phyloP scores from a whole-genome alignment of 2,329 filamentous ascomycete species.

The Aquanectria penicillioides region DNA sequence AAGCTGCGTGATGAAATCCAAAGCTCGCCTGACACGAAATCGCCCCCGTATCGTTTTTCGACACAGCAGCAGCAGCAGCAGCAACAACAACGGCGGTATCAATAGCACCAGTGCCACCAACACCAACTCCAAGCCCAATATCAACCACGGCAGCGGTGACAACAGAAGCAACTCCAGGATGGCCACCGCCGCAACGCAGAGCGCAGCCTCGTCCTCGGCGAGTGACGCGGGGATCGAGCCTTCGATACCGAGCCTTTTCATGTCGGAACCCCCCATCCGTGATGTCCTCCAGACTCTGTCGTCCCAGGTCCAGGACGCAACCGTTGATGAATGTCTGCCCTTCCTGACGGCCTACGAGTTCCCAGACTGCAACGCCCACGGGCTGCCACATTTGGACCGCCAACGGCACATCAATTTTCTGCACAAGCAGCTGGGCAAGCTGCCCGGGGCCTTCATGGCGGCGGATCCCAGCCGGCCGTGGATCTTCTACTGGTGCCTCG shows the following conservation, averaged over 20 bases:
- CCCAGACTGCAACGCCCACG: conserved; percentile 71
- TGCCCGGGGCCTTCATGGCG: conserved; percentile 76
- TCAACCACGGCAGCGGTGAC: conserved; percentile 12
- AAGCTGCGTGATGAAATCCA: conserved; percentile 44
- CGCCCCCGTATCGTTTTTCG: conserved; percentile 48
- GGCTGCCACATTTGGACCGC: conserved; percentile 79
- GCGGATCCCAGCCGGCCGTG: conserved; percentile 92
- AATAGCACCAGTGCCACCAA: conserved; percentile 17
- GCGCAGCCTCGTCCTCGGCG: conserved; percentile 4
- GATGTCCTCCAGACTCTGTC: conserved; percentile 76
- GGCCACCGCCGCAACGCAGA: conserved; percentile 26
- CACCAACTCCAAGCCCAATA: conserved; percentile 21
- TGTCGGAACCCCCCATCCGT: conserved; percentile 66
- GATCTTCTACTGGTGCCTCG: conserved; percentile 93
- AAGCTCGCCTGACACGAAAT: conserved; percentile 39
- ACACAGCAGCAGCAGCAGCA: conserved; percentile 32
- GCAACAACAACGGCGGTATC: conserved; percentile 22
- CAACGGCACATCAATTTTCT: conserved; percentile 71
- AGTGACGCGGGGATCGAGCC: conserved; percentile 25
- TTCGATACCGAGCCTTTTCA: conserved; percentile 66
- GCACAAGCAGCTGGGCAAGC: conserved; percentile 63
- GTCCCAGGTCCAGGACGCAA: conserved; percentile 74
- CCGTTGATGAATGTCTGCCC: conserved; percentile 74
- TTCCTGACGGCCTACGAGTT: conserved; percentile 68
- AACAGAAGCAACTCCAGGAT: conserved; percentile 14